Evolutionary conservation across 208 protist genomes (phyloP).

Genomic region (Vickermania spadyakhi): DNA sequence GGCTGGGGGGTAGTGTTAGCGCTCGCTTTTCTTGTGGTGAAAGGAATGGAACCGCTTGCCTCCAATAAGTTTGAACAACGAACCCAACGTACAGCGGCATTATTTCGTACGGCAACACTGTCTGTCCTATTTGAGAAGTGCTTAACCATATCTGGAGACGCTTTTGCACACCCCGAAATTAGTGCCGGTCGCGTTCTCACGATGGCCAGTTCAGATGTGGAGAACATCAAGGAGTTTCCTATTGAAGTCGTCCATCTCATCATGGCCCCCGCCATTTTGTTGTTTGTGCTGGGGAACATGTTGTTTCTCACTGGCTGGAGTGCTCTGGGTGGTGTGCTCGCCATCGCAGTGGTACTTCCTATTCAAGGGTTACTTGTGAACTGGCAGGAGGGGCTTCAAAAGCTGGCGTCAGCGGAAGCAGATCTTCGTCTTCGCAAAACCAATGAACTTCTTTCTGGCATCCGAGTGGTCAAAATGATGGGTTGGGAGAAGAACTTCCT

Average conservation of each 20-base stretch:
- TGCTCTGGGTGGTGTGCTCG: constrained; percentile 32
- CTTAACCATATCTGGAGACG: constrained; percentile 18
- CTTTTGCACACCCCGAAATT: constrained; percentile 28
- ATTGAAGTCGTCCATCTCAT: constrained; percentile 45
- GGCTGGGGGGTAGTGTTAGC: constrained; percentile 15
- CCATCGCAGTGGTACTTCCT: constrained; percentile 36
- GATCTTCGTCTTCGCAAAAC: constrained; percentile 68
- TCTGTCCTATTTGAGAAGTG: constrained; percentile 55
- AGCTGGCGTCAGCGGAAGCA: constrained; percentile 15
- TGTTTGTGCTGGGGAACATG: constrained; percentile 17
- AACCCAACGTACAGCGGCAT: constrained; percentile 16
- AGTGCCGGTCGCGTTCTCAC: constrained; percentile 65
- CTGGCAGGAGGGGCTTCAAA: constrained; percentile 8
- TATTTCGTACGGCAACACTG: constrained; percentile 49
- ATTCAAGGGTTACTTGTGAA: constrained; percentile 24
- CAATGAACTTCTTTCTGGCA: constrained; percentile 74
- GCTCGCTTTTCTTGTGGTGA: constrained; percentile 17
- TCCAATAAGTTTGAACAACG: constrained; percentile 32
- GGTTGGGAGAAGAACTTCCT: constrained; percentile 65
- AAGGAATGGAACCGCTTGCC: constrained; percentile 16
- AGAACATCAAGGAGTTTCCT: constrained; percentile 35
- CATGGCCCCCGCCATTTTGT: constrained; percentile 30
- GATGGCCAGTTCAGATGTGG: constrained; percentile 51
- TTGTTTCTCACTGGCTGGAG: constrained; percentile 22
- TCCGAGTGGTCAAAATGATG: constrained; percentile 82